Percentiles rank a stretch among this genome's conserved stretches.
Evolutionary conservation across 345 rosid genomes (phyloP).

Genomic region (Sisymbrium altissimum): DNA sequence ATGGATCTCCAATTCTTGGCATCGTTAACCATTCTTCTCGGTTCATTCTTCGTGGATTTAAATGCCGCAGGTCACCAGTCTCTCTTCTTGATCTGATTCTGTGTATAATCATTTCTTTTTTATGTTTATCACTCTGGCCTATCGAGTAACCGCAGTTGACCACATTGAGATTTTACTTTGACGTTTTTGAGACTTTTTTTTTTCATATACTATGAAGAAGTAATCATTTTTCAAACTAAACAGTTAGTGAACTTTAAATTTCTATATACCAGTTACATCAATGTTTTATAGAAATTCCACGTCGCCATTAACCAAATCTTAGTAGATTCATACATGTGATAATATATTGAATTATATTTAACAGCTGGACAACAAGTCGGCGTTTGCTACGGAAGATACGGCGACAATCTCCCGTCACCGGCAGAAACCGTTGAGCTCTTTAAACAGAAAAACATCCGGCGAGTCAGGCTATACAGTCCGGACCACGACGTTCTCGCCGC

Average conservation of each 20-base stretch:
- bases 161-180: too few species aligned
- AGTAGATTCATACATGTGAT: too few species aligned
- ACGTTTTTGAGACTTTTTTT: too few species aligned
- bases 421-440: conserved; percentile 22
- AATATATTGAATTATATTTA: too few species aligned
- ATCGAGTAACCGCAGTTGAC: too few species aligned
- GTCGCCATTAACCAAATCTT: too few species aligned
- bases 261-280: neutral
- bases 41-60: neutral
- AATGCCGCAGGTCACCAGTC: neutral
- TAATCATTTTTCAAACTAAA: too few species aligned
- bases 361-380: conserved; percentile 40
- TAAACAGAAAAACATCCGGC: conserved; percentile 24
- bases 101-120: too few species aligned
- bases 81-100: neutral
- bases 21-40: conserved; percentile 5
- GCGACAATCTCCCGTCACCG: conserved; percentile 24
- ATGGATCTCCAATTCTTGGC: conserved; percentile 9
- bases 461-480: conserved; percentile 36
- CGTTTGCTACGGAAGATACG: conserved; percentile 35
- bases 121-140: too few species aligned
- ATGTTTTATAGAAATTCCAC: too few species aligned
- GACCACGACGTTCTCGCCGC: conserved; percentile 41
- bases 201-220: too few species aligned
- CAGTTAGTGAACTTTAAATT: too few species aligned